Evolutionary conservation across 768 basidiomycete species (phyloP), one percentile per base, ranked within the genome.

Genomic region (Amyloporia xantha): DNA sequence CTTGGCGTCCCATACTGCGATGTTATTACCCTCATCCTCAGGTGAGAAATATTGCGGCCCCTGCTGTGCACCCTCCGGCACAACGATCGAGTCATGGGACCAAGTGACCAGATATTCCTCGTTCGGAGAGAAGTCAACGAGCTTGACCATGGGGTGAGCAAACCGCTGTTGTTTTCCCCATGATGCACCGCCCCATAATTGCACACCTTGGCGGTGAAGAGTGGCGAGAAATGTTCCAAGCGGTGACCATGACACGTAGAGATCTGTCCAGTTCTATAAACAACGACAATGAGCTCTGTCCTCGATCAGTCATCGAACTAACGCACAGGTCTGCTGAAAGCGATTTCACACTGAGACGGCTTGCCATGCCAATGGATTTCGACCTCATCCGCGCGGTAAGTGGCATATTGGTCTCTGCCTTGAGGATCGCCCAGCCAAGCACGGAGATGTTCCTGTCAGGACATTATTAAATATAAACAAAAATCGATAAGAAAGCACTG

Each of bases 1-100:
- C 68, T 92, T 94, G 72, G 95, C 82, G 60, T 98, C 92, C 96
- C 96, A 99, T n/a, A 99, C 82, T 49, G 94, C 96, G 53, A 98
- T 78, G 58, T 92, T 87, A 70, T 95, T 93, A 26, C 93, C 96
- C 69, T 95, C 93, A 64, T 98, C 96, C 50, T 95, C 93, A 4
- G 87, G 82, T 40, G 91, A 87, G 70, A 93, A 89, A 64, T 79
- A 90, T 61, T 85, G 85, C 44, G 81, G 84, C 7, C 92, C 90
- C 65, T 89, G 87, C 24, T 79, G 71, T 35, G 86, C 82, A 53
- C 82, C 82, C 51, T 90, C 85, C 21, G 87, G 84, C 24, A 93
- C 85, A 35, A 84, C 76, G 55, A 98, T 93, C 12, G 93, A 83
- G 57, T 95, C 91, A 56, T 91, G 86, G 1, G 96, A 97, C 91